Evolutionary conservation across 371 early-diverging fungal species (phyloP).

Genomic region (Entomophthora muscae): DNA sequence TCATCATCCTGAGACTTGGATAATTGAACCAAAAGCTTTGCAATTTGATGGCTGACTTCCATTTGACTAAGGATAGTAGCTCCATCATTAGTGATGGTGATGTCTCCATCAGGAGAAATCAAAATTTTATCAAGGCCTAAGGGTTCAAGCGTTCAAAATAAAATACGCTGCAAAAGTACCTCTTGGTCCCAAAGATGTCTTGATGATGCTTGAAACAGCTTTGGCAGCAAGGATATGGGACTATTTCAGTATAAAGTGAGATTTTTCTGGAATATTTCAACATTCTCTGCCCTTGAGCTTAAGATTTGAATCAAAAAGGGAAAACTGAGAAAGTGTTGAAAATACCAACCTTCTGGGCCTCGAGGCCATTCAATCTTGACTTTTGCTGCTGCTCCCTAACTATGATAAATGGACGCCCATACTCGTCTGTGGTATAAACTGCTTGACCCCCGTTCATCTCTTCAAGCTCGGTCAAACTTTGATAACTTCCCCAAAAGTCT

Average conservation of each 20-base stretch:
- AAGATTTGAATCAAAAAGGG: too few relatives aligned
- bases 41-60: conserved; percentile 98
- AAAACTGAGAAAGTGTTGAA: too few relatives aligned
- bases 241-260: too few relatives aligned
- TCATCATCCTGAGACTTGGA: conserved; percentile 99
- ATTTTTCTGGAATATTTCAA: too few relatives aligned
- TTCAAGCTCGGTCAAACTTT: too few relatives aligned
- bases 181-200: conserved; percentile 98
- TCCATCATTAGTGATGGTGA: conserved; percentile 99
- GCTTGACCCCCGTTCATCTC: conserved; percentile 18
- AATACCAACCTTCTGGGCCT: conserved; percentile 92
- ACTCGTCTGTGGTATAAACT: conserved; percentile 68
- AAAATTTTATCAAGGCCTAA: conserved; percentile 98
- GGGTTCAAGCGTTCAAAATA: not conserved
- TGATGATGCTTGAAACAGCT: conserved; percentile 89
- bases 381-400: conserved; percentile 86
- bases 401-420: conserved; percentile 93
- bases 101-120: conserved; percentile 97
- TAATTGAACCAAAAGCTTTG: conserved; percentile 93
- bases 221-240: conserved; percentile 95
- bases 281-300: too few relatives aligned
- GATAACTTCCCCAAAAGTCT: too few relatives aligned
- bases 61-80: conserved; percentile 99
- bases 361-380: conserved; percentile 64
- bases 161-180: conserved; percentile 28